Evolutionary conservation across 148 eudicot genomes (phyloP).

Genomic region (Talinum fruticosum): DNA sequence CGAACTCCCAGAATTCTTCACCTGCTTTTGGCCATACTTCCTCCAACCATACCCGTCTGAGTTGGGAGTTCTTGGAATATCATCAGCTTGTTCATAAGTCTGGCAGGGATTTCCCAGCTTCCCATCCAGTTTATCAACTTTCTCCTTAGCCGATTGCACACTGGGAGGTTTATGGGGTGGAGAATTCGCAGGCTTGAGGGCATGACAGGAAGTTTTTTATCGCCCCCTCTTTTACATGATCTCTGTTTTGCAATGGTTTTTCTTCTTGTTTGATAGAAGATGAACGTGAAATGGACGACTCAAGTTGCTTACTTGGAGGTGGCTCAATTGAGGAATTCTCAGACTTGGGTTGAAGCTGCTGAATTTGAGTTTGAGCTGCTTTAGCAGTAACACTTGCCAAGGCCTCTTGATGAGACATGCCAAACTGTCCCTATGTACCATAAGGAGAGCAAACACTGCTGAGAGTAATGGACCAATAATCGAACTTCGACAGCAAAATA

Average conservation of each 20-base stretch:
- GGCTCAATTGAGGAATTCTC: constrained; percentile 28
- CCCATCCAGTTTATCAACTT: constrained; percentile 12
- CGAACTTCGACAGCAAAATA: not conserved
- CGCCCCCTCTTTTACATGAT: constrained; percentile 14
- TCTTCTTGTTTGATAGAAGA: constrained; percentile 17
- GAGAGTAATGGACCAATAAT: not conserved
- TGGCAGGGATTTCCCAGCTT: not conserved
- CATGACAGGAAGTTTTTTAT: not conserved
- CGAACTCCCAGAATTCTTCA: constrained; percentile 73
- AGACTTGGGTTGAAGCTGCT: constrained; percentile 26
- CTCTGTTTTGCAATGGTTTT: constrained; percentile 18
- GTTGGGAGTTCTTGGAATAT: constrained; percentile 36
- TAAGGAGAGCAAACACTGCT: constrained; percentile 5
- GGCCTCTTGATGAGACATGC: constrained; percentile 42
- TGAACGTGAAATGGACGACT: constrained; percentile 26
- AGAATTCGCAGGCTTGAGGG: too few species aligned
- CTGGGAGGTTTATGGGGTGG: not conserved
- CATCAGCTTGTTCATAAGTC: constrained; percentile 16
- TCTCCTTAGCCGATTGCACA: constrained; percentile 6
- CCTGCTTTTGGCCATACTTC: constrained; percentile 91
- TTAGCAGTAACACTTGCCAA: constrained; percentile 38
- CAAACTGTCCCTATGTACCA: constrained; percentile 42
- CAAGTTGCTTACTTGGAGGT: constrained; percentile 29
- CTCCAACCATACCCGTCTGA: constrained; percentile 75
- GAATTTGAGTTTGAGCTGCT: constrained; percentile 38